These are phyloP conservation scores for Chalciporus pseudorubinellus DNA, from an alignment of 768 basidiomycete genomes.

Conservation along the genomic window DNA sequence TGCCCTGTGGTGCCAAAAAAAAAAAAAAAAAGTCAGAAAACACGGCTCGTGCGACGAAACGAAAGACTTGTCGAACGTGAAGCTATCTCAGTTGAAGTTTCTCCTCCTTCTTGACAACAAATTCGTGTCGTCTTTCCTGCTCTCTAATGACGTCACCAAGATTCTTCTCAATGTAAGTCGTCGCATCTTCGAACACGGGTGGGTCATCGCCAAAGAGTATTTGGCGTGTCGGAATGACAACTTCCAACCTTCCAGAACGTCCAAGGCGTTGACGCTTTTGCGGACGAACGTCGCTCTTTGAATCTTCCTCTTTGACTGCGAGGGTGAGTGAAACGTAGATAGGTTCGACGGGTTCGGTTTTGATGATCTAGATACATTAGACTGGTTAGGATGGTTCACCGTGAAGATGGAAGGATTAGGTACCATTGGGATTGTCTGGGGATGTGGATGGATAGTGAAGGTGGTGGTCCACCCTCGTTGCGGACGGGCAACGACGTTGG, in stretches of 20 bases:
- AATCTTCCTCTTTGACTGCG: neutral
- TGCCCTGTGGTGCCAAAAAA: neutral
- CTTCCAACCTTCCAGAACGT: neutral
- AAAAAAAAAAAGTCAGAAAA: neutral
- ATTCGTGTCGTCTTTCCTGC: neutral
- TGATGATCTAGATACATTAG: conserved; percentile 2
- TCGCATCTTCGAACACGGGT: conserved; percentile 8
- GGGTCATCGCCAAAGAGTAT: conserved; percentile 5
- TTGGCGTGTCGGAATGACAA: conserved; percentile 12
- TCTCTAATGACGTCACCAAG: neutral
- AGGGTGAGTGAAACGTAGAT: neutral
- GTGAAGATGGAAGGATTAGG: neutral
- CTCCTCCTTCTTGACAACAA: conserved; percentile 13
- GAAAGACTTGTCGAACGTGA: neutral
- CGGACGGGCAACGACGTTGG: neutral
- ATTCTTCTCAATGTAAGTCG: conserved; percentile 8
- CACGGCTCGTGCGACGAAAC: neutral
- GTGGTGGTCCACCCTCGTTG: neutral
- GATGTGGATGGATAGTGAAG: neutral
- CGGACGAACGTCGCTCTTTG: neutral
- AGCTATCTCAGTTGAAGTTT: neutral
- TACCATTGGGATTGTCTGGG: neutral
- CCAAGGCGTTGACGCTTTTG: neutral
- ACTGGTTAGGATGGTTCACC: neutral
- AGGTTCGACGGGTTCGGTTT: conserved; percentile 9